A percentile compares a stretch with the other conserved stretches of the same genome.
phyloP scores from a whole-genome alignment of 2,329 filamentous ascomycete genomes.

The Aspergillus flavus region DNA sequence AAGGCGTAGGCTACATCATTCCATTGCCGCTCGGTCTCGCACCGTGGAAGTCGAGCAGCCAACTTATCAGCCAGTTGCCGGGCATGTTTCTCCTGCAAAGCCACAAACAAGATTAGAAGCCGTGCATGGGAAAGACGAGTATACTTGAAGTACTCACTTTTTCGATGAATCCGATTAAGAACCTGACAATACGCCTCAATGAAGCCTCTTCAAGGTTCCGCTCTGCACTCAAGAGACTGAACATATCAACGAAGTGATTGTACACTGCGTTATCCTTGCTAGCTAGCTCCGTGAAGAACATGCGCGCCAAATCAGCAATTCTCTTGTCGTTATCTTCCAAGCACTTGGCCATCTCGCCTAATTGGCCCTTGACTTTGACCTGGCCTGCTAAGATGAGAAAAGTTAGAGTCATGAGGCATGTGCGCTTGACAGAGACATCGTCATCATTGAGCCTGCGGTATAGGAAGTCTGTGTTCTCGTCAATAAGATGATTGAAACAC shows the following conservation, averaged over 20 bases:
- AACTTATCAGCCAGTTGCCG: constrained; percentile 92
- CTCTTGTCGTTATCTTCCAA: constrained; percentile 94
- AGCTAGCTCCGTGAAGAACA: constrained; percentile 98
- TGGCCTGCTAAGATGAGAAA: constrained; percentile 96
- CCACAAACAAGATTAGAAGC: background rate
- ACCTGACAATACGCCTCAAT: constrained; percentile 84
- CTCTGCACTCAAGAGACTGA: constrained; percentile 85
- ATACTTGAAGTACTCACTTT: constrained; percentile 64
- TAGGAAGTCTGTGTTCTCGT: constrained; percentile 98
- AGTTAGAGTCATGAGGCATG: constrained; percentile 96
- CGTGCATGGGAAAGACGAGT: background rate
- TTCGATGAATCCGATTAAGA: constrained; percentile 93
- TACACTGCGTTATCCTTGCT: constrained; percentile 99
- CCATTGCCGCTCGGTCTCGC: constrained; percentile 94
- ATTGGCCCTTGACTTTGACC: constrained; percentile 98
- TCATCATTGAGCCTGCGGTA: constrained; percentile 89
- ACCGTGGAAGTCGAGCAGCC: constrained; percentile 79
- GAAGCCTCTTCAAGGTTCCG: constrained; percentile 79
- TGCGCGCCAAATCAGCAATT: constrained; percentile 88
- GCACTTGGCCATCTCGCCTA: constrained; percentile 99
- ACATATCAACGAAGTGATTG: constrained; percentile 99
- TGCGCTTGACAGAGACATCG: constrained; percentile 89
- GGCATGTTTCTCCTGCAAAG: constrained; percentile 86
- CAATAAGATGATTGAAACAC: constrained; percentile 98
- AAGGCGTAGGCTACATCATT: constrained; percentile 94